Base-by-base conservation (phyloP, 768 basidiomycete genomes). In the Lactifluus hygrophoroides region DNA sequence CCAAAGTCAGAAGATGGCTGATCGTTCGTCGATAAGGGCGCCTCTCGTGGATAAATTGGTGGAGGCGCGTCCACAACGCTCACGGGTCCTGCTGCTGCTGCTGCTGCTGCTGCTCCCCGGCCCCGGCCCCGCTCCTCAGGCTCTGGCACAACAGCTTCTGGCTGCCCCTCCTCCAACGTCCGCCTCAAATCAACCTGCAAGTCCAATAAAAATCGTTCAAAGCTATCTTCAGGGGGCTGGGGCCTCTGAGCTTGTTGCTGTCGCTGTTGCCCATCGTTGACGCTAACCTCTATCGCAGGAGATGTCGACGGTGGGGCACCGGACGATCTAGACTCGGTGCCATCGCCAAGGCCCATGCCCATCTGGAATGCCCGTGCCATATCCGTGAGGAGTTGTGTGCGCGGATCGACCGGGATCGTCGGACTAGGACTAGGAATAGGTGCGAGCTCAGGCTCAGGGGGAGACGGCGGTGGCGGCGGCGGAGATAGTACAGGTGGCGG, bases 301-400 rank as follows among this genome's bases (percentile, higher is more conserved):
- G 42, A 45, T 34, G 47, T 25, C 16, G 40, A 42, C 21, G 40
- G 10, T 11, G 19, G 37, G 51, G 23, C 51, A 16, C 37, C 45
- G 1, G 46, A 21, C 0, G 46, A 27, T 47, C 57, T 34, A 2
- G 57, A 42, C 42, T 45, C 45, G 3, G 57, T 23, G 1, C 45
- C 40, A 16, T 58, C 57, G 0, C 54, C 57, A 7, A 19, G 58
- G 2, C 73, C 73, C 32, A 90, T 75, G 13, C 87, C 87, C 46
- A 86, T 73, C 64, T 88, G 86, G 66, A 90, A 86, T 9, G 86
- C 88, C 28, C 88, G 75, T 25, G 86, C 85, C 85, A 90, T 89
- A 69, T 90, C 88, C 0, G 84, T 81, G 48, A 90, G 75, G 79
- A 90, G 86, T 46, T 82, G 71, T 64, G 88, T 84, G 43, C 87